phyloP scores from a whole-genome alignment of 805 yeast species.

The Debaryomyces prosopidis region DNA sequence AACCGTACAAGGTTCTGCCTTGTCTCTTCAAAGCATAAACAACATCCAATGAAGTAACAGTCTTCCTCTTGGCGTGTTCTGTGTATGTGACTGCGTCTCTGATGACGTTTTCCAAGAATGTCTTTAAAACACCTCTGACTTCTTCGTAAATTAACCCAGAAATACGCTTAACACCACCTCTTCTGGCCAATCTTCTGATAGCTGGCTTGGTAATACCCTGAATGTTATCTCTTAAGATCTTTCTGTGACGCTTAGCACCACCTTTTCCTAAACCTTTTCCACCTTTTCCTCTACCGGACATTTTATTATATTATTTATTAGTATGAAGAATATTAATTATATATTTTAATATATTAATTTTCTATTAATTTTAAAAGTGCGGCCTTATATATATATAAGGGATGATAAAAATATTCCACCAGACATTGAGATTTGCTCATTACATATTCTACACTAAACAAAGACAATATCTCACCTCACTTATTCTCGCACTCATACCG shows the following conservation, averaged over 20 bases:
- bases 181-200: slow-evolving; percentile 99
- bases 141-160: slow-evolving; percentile 98
- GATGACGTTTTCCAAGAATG: slow-evolving; percentile 95
- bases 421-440: too few species aligned
- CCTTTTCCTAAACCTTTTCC: slow-evolving; percentile 99
- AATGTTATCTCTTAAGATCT: slow-evolving; percentile 98
- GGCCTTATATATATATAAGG: not conserved
- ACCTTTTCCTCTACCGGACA: slow-evolving; percentile 99
- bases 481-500: too few species aligned
- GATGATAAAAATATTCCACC: not conserved
- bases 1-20: slow-evolving; percentile 99
- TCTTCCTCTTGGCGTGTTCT: slow-evolving; percentile 99
- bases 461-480: too few species aligned
- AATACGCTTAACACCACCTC: slow-evolving; percentile 99
- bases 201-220: slow-evolving; percentile 99
- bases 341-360: not conserved
- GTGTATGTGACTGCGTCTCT: slow-evolving; percentile 99
- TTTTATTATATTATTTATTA: slow-evolving; percentile 32
- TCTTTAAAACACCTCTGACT: slow-evolving; percentile 94
- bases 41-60: slow-evolving; percentile 97
- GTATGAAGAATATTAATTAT: slow-evolving; percentile 2
- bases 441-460: too few species aligned
- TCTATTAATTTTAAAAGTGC: not conserved
- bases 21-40: slow-evolving; percentile 99
- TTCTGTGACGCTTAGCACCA: slow-evolving; percentile 99